Percentiles rank a stretch among this genome's conserved stretches.
Conservation (phyloP, 495 filamentous ascomycete genomes). For the Penicillium turbatum region DNA sequence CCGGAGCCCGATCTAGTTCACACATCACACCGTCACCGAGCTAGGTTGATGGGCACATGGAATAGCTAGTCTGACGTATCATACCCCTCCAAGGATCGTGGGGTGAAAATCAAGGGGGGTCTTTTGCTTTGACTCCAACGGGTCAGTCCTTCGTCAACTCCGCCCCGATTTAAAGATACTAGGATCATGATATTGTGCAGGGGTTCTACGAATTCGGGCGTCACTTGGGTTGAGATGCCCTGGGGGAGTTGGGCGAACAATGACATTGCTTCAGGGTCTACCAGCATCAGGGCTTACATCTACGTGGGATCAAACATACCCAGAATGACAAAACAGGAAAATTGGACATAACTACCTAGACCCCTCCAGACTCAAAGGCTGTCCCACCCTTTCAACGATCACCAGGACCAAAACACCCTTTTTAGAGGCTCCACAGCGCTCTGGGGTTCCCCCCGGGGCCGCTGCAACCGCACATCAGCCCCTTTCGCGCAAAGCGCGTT, state of each 20-base stretch:
- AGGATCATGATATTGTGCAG: background rate
- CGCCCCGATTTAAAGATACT: conserved; percentile 2
- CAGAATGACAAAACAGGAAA: background rate
- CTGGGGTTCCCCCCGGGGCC: conserved; percentile 27
- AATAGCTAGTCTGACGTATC: conserved; percentile 18
- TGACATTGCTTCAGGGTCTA: background rate
- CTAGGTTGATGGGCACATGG: conserved; percentile 9
- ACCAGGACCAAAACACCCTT: conserved; percentile 12
- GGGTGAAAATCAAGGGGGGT: conserved; percentile 2
- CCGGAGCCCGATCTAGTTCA: conserved; percentile 16
- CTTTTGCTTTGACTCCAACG: background rate
- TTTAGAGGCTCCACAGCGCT: conserved; percentile 21
- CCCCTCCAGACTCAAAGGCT: background rate
- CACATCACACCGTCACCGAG: conserved; percentile 19
- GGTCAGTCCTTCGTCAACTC: conserved; percentile 14
- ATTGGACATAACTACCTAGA: background rate
- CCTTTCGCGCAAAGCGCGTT: conserved; percentile 43
- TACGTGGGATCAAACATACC: background rate
- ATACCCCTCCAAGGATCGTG: conserved; percentile 4
- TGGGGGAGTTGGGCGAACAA: background rate
- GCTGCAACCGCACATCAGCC: conserved; percentile 34
- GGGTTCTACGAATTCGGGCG: background rate
- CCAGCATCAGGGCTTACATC: background rate
- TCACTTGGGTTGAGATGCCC: background rate
- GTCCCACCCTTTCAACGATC: conserved; percentile 8